Base-by-base conservation (phyloP, 257 asterid species). In the Solanum corneliomulleri region DNA sequence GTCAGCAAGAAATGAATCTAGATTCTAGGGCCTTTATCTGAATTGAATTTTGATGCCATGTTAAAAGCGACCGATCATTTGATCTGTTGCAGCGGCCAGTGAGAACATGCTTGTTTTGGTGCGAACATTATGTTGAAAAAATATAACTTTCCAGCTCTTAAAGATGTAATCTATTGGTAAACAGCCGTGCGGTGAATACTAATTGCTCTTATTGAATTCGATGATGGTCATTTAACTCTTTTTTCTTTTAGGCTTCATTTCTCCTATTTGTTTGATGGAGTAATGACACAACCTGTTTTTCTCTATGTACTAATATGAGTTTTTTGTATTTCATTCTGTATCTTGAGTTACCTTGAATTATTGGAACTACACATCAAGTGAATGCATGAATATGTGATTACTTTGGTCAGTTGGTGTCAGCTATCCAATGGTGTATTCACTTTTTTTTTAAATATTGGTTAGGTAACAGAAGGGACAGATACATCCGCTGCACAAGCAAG, bases 401-500 rank as follows among this genome's bases (percentile, higher is more conserved):
- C 66, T 78, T 78, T 11, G 84, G 78, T 71, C 78, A 33, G 45
- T 71, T 4, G 27, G 27, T 16, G 3, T 45, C 42, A 31, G 39
- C 16, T 80, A 45, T 27, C 66, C 5, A 78, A 47, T 11, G 42
- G 16, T 10, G 68, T 80, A 80, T 20, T 80, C 18, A 27, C 41
- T 45, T 78, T 27, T 2, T 29, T 16, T 29, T 9, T 2, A 12
- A 23, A 81, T 29, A 31, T 81, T 80, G 83, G 56, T 44, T 86
- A 94, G 98, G 92, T 92, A 52, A 91, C 92, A 83, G 93, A 93
- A 89, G 95, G 92, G 87, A 92, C 98, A 4, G 98, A 95, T 91
- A 94, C 98, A 58, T 93, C 98, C 1, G 94, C 98, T 56, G 91
- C 92, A 66, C 96, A 93, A 94, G 98, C 95, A 58, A 92, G 98